These are phyloP conservation scores for Salinomyces thailandicus DNA, from an alignment of 2,329 filamentous ascomycete species.

Conservation along the genomic window DNA sequence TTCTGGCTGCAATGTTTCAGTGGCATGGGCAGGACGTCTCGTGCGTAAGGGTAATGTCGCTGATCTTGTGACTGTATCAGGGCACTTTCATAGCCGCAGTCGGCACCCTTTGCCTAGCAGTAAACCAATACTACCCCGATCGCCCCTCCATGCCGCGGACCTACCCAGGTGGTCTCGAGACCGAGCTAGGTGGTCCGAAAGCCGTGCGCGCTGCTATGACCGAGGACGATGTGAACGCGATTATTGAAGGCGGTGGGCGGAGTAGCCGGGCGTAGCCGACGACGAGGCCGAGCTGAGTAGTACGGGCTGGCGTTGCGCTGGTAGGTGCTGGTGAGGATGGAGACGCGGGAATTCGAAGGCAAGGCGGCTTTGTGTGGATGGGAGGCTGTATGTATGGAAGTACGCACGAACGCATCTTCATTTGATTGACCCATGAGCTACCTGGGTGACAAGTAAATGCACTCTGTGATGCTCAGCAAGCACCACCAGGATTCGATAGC, in stretches of 20 bases:
- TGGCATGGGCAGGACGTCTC: background rate
- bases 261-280: background rate
- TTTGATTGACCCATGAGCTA: no score
- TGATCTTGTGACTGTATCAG: constrained; percentile 4
- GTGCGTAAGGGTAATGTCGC: background rate
- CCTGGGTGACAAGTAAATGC: no score
- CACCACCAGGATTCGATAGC: no score
- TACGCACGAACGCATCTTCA: no score
- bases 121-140: constrained; percentile 35
- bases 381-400: no score
- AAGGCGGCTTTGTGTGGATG: no score
- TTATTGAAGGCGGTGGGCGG: constrained; percentile 5
- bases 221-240: constrained; percentile 4
- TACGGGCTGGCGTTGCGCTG: no score
- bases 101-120: constrained; percentile 30
- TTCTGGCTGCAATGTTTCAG: no score
- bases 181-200: constrained; percentile 36
- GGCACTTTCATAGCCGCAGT: constrained; percentile 35
- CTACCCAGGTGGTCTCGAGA: constrained; percentile 38
- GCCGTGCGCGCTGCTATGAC: constrained; percentile 6
- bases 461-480: no score
- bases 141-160: constrained; percentile 33
- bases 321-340: background rate
- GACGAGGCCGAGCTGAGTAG: background rate
- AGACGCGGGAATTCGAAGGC: no score